Evolutionary conservation across 768 basidiomycete species (phyloP).

Genomic region (Antrodiella citrinella): DNA sequence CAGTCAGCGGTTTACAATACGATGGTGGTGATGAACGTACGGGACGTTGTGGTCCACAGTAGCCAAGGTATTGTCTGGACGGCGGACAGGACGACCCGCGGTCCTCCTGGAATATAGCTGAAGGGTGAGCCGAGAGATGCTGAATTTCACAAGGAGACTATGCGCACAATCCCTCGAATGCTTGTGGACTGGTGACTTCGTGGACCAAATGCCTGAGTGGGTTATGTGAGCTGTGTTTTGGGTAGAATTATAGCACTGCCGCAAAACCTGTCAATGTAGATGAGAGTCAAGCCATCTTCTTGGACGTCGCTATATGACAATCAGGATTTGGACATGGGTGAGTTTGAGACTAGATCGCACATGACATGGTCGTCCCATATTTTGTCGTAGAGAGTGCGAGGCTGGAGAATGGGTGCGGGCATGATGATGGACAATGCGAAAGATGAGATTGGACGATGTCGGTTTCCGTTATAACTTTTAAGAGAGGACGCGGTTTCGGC

Average conservation of each 20-base stretch:
- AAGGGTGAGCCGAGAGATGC: neutral
- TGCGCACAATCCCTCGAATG: conserved; percentile 46
- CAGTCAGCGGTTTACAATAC: neutral
- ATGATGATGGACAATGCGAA: conserved; percentile 23
- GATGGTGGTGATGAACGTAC: conserved; percentile 24
- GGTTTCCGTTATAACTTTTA: too few species aligned
- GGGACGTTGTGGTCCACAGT: conserved; percentile 56
- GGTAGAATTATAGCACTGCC: too few species aligned
- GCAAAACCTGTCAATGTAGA: conserved; percentile 55
- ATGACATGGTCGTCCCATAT: conserved; percentile 97
- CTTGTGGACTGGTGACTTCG: conserved; percentile 59
- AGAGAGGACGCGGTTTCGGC: neutral
- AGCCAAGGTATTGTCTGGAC: conserved; percentile 58
- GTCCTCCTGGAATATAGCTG: conserved; percentile 27
- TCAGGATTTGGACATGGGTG: neutral
- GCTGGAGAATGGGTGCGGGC: conserved; percentile 48
- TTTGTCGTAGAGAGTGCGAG: conserved; percentile 94
- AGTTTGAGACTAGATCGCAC: conserved; percentile 31
- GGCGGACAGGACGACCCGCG: conserved; percentile 46
- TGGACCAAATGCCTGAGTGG: conserved; percentile 47
- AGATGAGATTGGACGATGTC: neutral
- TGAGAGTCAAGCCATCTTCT: conserved; percentile 68
- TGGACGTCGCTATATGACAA: conserved; percentile 47
- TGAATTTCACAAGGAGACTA: neutral
- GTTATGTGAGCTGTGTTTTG: too few species aligned